A percentile compares a stretch with the other conserved stretches of the same genome.
Evolutionary conservation across 1,284 basidiomycete species (phyloP).

Genomic region (Peniophora sp.): DNA sequence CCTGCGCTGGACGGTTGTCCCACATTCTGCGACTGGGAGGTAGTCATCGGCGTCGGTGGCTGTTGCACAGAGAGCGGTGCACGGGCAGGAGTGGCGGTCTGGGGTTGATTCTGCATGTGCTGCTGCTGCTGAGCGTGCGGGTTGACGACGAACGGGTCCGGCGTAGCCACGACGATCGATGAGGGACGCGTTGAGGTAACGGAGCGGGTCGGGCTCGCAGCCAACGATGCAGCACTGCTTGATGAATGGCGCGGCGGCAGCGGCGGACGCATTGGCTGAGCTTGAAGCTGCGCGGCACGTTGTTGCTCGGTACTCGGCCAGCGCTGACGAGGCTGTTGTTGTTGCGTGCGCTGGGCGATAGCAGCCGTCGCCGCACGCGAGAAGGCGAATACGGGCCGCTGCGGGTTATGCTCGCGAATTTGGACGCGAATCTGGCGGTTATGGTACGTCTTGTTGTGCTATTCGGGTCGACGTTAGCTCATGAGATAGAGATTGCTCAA

Average conservation of each 20-base stretch:
- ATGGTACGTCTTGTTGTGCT: slow-evolving; percentile 63
- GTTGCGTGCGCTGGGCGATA: not conserved
- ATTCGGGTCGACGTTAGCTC: slow-evolving; percentile 5
- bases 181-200: not conserved
- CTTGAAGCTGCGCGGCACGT: no score
- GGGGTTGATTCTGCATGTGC: not conserved
- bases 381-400: not conserved
- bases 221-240: not conserved
- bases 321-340: slow-evolving; percentile 2
- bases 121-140: not conserved
- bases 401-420: slow-evolving; percentile 25
- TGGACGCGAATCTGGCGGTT: slow-evolving; percentile 69
- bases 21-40: no score
- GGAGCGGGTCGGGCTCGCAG: not conserved
- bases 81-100: not conserved
- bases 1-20: not conserved
- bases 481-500: not conserved
- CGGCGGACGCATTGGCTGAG: no score
- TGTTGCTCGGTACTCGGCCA: not conserved
- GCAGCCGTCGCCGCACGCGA: not conserved
- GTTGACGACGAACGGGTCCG: not conserved
- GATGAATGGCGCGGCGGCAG: not conserved
- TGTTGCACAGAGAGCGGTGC: not conserved
- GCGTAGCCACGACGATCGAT: not conserved
- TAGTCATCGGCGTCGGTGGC: not conserved